Evolutionary conservation across 371 early-diverging fungal species (phyloP), one percentile per base, ranked within the genome.

Genomic region (Mucor circinelloides): DNA sequence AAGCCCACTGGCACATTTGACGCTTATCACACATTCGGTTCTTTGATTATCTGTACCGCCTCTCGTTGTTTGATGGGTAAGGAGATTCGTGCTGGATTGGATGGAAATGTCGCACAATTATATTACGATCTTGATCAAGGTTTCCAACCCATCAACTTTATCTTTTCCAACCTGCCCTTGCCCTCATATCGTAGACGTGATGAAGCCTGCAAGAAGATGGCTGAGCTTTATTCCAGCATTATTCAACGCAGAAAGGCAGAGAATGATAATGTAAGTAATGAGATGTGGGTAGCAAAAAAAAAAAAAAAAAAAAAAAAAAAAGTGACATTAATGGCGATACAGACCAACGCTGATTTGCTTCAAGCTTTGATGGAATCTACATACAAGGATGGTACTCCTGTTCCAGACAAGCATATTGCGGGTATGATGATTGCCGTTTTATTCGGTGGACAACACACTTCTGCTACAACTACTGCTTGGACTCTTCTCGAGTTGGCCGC

Each of bases 401-500:
- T 93, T 52, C 84, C 90, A 28, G 96, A 97, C 67, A 77, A 86
- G 42, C 94, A 95, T 66, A 87, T 94, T 67, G 93, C 95, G 21
- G 93, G 95, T 85, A 90, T 98, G 87, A 90, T 97, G 92, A 98
- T 97, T 84, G 98, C 98, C 23, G 76, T 94, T 50, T 84, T 97
- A 34, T 94, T 98, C 88, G 99, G 95, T 50, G 99, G 99, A 19
- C 97, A 97, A 79, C 99, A 98, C 81, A 97, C 99, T 5, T 88
- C 88, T 23, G 94, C 97, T 13, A 95, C 99, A 25, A 97, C 98
- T 21, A 85, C 90, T 15, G 89, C 96, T 36, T 98, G 99, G 99
- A 88, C 94, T 15, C 73, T 97, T 13, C 84, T 95, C 59, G 92
- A 93, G 78, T 79, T 98, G 60, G 97, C 99, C 25, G 80, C 86